These are phyloP conservation scores for Saussurea involucrata DNA, from an alignment of 129 eudicot species.

Conservation along the genomic window DNA sequence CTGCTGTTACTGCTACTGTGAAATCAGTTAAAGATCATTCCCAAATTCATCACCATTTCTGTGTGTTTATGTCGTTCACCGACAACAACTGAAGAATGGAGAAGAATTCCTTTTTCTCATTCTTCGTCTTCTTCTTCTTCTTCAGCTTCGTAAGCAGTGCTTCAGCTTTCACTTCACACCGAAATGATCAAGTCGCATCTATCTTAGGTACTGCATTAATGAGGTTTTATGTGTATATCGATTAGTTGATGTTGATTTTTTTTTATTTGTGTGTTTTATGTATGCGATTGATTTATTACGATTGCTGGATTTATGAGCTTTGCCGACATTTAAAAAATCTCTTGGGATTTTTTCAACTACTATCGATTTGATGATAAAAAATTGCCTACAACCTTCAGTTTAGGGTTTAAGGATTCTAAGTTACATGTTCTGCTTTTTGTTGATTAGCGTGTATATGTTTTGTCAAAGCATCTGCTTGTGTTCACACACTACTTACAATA, in stretches of 20 bases:
- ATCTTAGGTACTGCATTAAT: constrained; percentile 39
- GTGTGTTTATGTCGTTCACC: constrained; percentile 7
- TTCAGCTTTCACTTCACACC: constrained; percentile 26
- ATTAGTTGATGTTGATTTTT: neutral
- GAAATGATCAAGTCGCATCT: constrained; percentile 35
- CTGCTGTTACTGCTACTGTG: neutral
- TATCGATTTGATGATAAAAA: neutral
- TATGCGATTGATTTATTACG: neutral
- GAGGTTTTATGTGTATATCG: neutral
- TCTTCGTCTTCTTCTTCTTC: constrained; percentile 4
- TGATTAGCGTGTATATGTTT: neutral
- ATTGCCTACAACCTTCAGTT: neutral
- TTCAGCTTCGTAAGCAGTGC: constrained; percentile 19
- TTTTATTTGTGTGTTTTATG: neutral
- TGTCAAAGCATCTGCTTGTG: neutral
- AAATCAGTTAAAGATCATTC: neutral
- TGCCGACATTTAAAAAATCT: neutral
- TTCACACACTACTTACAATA: neutral
- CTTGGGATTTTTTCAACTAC: neutral
- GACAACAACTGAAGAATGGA: constrained; percentile 19
- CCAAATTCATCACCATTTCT: constrained; percentile 5
- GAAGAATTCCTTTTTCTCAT: constrained; percentile 9
- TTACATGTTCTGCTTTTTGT: neutral
- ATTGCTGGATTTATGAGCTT: neutral
- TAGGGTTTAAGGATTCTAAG: neutral